phyloP scores from a whole-genome alignment of 2,329 filamentous ascomycete species.

The Ophiocordyceps camponoti-saundersi region DNA sequence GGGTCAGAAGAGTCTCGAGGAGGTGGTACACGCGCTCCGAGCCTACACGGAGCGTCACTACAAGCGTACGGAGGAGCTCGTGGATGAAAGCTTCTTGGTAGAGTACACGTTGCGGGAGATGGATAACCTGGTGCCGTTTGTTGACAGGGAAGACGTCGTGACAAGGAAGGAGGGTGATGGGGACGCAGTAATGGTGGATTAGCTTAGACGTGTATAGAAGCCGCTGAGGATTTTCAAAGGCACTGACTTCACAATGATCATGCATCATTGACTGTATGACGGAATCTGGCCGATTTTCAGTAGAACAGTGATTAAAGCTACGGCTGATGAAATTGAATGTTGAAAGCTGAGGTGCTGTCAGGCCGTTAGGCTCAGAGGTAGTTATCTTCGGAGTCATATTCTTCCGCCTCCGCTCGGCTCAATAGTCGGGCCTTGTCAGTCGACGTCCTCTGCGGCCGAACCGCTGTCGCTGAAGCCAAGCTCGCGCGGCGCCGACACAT shows the following conservation, averaged over 20 bases:
- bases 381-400: too few species aligned
- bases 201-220: background rate
- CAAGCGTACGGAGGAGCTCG: conserved; percentile 70
- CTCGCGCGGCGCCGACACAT: background rate
- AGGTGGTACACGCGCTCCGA: conserved; percentile 72
- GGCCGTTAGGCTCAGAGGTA: too few species aligned
- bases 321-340: too few species aligned
- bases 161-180: conserved; percentile 20
- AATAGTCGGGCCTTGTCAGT: too few species aligned
- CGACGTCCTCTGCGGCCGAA: too few species aligned
- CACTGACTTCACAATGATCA: too few species aligned
- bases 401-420: too few species aligned
- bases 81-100: conserved; percentile 86
- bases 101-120: conserved; percentile 90
- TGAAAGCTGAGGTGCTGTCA: too few species aligned
- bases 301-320: too few species aligned
- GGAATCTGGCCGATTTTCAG: too few species aligned
- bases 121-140: conserved; percentile 48
- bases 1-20: conserved; percentile 53
- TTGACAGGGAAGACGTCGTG: conserved; percentile 7
- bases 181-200: conserved; percentile 2
- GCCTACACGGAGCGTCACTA: conserved; percentile 92
- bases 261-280: too few species aligned
- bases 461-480: background rate
- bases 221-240: background rate